Base-by-base conservation (phyloP, 345 rosid genomes). In the Acer saccharum region DNA sequence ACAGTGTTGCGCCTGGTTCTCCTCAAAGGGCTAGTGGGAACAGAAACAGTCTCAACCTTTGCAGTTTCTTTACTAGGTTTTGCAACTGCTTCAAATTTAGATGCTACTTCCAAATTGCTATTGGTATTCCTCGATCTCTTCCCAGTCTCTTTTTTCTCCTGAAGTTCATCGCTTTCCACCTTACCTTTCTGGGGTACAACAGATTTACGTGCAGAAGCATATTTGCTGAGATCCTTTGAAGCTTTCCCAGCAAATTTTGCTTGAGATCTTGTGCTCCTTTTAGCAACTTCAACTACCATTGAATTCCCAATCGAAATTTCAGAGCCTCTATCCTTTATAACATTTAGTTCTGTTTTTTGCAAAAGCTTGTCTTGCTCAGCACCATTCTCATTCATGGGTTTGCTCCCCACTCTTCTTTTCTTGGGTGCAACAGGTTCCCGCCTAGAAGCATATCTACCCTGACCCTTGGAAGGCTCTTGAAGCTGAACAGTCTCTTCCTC, bases 181-280 rank as follows among this genome's bases (percentile, higher is more conserved):
- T 44, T 29, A 23, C 11, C 81, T 44, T 69, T 68, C 41, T 71
- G 68, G 23, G 25, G 18, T 12, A 64, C 74, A 62, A 71, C 71
- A 75, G 81, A 72, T 41, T 83, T 83, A 58, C 70, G 60, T 29
- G 76, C 67, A 13, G 75, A 77, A 65, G 54, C 58, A 67, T 71
- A 54, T 70, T 74, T 63, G 58, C 60, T 62, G 0, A 60, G 54
- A 54, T 68, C 57, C 67, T 75, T 72, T 1, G 74, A 57, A 73
- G 35, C 52, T 55, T 20, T 67, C 50, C 21, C 55, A 21, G 44
- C n/a, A 71, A 2, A 2, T 70, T 70, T 70, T 16, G 21, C 17
- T 75, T 41, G 60, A 54, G 69, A 78, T 60, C 79, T 65, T 69
- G 75, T 78, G 52, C 27, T 27, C 69, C 75, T 78, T 9, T 29